Evolutionary conservation across 352 stramenopile genomes (phyloP), one percentile per base, ranked within the genome.

Genomic region (Globisporangium spinosum): DNA sequence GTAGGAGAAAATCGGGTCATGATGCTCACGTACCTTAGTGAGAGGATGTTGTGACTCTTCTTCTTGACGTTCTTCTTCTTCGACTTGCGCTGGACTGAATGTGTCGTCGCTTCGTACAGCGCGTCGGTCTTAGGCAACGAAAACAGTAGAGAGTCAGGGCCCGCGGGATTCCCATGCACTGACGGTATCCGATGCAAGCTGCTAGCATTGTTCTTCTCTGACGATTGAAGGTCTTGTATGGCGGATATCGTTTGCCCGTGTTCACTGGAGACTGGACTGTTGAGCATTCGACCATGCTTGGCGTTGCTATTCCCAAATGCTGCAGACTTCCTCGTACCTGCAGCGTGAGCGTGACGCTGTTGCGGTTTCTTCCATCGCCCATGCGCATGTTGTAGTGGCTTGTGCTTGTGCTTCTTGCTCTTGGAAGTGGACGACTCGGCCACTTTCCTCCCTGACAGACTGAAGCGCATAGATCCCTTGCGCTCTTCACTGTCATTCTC

Each of bases 1-100:
- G 15, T n/a, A 17, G 40, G 40, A 20, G 40, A 47, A 5, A n/a
- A 47, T n/a, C 40, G 15, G 3, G 13, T 32, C 2, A 17, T 12
- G 1, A n/a, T 34, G 13, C 12, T 43, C 9, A 68, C 5, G n/a
- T 47, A 81, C 75, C 75, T 76, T 10, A 82, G 63, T 2, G 73
- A 77, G 8, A 75, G 67, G 20, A 82, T 69, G 54, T 74, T 69
- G 29, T 63, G 58, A 12, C 47, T 45, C 43, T 62, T 72, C n/a
- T 62, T 71, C 23, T 60, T 55, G 25, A 1, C 8, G 17, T 65
- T 62, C 15, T 62, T 47, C 59, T 58, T 65, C 47, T 60, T 58
- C 1, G 20, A 7, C 23, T 57, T 53, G 20, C 49, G 10, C 25
- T 59, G 62, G 6, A 23, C 47, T 27, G 58, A 23, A 4, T 29